Conservation (phyloP, 805 yeast species). For the Metschnikowia kofuensis region DNA sequence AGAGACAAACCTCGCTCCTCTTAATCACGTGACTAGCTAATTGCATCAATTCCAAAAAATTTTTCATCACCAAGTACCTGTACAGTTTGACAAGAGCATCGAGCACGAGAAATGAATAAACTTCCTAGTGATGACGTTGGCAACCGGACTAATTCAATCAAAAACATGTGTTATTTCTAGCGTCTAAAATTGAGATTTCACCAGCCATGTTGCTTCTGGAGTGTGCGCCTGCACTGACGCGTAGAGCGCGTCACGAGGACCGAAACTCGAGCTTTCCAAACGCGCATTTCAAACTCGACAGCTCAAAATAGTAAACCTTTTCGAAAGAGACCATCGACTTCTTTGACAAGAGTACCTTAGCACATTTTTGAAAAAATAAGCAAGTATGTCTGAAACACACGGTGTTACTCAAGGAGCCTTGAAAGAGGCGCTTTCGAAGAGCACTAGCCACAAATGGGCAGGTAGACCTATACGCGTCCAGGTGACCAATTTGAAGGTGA, state of each 20-base stretch:
- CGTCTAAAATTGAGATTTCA: not conserved
- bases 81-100: no score
- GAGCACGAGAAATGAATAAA: no score
- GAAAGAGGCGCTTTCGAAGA: slow-evolving; percentile 23
- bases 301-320: not conserved
- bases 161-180: no score
- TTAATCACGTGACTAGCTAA: no score
- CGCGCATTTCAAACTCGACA: not conserved
- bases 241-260: not conserved
- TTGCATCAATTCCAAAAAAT: no score
- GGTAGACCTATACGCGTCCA: slow-evolving; percentile 33
- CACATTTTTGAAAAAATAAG: not conserved
- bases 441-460: slow-evolving; percentile 20
- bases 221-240: not conserved
- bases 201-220: not conserved
- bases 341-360: not conserved
- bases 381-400: slow-evolving; percentile 17
- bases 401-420: slow-evolving; percentile 26
- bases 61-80: no score
- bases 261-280: not conserved
- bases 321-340: not conserved
- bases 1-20: no score
- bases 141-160: no score
- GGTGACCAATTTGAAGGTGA: slow-evolving; percentile 33
- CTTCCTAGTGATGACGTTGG: no score